Conservation (phyloP, 768 basidiomycete genomes). For the Mycena sanguinolenta region DNA sequence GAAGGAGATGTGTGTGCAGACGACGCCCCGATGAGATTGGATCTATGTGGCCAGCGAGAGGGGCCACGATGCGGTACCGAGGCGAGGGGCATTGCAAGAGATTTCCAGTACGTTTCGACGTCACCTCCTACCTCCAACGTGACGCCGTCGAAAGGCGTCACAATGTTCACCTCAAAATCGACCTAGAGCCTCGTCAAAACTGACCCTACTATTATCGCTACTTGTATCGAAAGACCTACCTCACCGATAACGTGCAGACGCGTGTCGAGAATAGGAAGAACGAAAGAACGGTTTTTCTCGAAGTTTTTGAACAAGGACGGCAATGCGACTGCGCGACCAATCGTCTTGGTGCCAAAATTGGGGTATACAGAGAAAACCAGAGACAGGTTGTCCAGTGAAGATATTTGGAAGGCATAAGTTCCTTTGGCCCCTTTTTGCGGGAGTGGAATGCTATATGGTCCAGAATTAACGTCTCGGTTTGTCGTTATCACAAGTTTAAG, state of each 20-base stretch:
- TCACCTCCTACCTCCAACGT: constrained; percentile 95
- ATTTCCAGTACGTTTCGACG: constrained; percentile 99
- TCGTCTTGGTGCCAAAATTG: constrained; percentile 96
- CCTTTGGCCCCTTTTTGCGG: constrained; percentile 80
- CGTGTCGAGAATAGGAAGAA: constrained; percentile 90
- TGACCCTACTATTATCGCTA: background rate
- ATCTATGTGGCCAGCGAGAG: constrained; percentile 56
- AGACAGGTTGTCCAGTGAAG: constrained; percentile 76
- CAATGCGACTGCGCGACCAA: constrained; percentile 91
- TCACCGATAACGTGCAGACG: constrained; percentile 95
- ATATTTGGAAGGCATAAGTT: constrained; percentile 89
- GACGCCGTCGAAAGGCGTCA: constrained; percentile 91
- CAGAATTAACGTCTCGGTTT: constrained; percentile 83
- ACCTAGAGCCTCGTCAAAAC: constrained; percentile 61
- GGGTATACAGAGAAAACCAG: constrained; percentile 97
- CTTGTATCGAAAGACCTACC: constrained; percentile 55
- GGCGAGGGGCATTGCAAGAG: constrained; percentile 66
- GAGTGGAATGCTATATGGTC: constrained; percentile 91
- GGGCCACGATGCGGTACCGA: constrained; percentile 55
- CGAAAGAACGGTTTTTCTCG: constrained; percentile 65
- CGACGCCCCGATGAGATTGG: constrained; percentile 54
- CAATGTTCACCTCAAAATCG: constrained; percentile 87
- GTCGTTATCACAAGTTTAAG: constrained; percentile 97
- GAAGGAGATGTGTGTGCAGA: constrained; percentile 83
- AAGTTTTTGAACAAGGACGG: constrained; percentile 77